Percentiles rank a stretch among this genome's conserved stretches.
Evolutionary conservation across 352 stramenopile genomes (phyloP).

Genomic region (Paralagenidium karlingii): DNA sequence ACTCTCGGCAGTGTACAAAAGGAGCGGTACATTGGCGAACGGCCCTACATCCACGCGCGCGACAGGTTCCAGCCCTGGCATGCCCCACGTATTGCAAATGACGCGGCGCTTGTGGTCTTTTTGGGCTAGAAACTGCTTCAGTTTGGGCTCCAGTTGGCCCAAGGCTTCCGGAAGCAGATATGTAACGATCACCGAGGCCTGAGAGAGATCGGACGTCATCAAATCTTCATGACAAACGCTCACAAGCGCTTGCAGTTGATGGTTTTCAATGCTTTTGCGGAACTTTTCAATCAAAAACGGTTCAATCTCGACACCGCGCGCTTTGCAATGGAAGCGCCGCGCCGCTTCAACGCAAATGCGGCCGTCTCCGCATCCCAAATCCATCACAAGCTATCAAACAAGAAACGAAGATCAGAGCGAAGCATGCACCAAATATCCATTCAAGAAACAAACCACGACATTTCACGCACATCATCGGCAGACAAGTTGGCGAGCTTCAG

Average conservation of each 20-base stretch:
- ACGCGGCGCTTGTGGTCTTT: slow-evolving; percentile 23
- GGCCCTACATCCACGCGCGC: slow-evolving; percentile 20
- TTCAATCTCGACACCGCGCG: slow-evolving; percentile 44
- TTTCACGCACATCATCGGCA: slow-evolving; percentile 21
- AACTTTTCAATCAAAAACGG: slow-evolving; percentile 35
- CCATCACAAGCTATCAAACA: slow-evolving; percentile 20
- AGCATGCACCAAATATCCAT: no score
- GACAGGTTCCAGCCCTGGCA: slow-evolving; percentile 14
- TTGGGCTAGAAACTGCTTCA: slow-evolving; percentile 17
- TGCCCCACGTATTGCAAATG: slow-evolving; percentile 55
- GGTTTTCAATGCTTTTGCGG: slow-evolving; percentile 13
- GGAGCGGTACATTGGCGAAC: slow-evolving; percentile 33
- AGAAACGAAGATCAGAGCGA: not conserved
- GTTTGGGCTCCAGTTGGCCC: slow-evolving; percentile 20
- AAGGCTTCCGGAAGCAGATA: slow-evolving; percentile 43
- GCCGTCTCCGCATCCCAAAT: slow-evolving; percentile 43
- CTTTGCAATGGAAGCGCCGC: slow-evolving; percentile 19
- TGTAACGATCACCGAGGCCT: slow-evolving; percentile 40
- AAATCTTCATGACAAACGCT: slow-evolving; percentile 32
- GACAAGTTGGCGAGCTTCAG: slow-evolving; percentile 29
- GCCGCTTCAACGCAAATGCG: slow-evolving; percentile 45
- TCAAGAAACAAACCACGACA: not conserved
- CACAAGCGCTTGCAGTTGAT: slow-evolving; percentile 25
- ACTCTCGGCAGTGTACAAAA: slow-evolving; percentile 43
- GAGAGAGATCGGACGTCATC: slow-evolving; percentile 28